Percentiles rank a stretch among this genome's conserved stretches.
Evolutionary conservation across 2,329 filamentous ascomycete species (phyloP).

Genomic region (Penicillium sp.): DNA sequence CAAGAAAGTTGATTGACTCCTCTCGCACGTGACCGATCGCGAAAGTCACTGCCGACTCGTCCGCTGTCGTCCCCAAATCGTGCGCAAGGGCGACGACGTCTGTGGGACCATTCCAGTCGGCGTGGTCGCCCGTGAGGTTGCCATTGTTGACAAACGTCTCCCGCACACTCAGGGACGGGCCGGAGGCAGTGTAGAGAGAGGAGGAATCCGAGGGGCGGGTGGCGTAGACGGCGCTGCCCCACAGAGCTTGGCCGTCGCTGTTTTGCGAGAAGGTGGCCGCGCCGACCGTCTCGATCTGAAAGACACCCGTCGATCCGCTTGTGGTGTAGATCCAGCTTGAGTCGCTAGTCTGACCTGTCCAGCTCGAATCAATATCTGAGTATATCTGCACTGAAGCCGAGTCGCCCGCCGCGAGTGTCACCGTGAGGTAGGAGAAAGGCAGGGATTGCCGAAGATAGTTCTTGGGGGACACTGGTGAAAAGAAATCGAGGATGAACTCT

Average conservation of each 20-base stretch:
- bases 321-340: constrained; percentile 27
- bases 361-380: constrained; percentile 44
- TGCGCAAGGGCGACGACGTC: constrained; percentile 39
- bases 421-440: constrained; percentile 46
- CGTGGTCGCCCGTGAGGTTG: constrained; percentile 24
- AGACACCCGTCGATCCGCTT: constrained; percentile 31
- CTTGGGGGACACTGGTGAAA: constrained; percentile 45
- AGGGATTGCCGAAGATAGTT: constrained; percentile 44
- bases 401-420: constrained; percentile 31
- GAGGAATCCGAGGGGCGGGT: constrained; percentile 29
- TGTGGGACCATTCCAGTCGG: constrained; percentile 28
- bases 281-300: constrained; percentile 31
- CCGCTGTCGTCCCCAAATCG: constrained; percentile 34
- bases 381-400: constrained; percentile 40
- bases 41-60: constrained; percentile 36
- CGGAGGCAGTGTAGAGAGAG: constrained; percentile 31
- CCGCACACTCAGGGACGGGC: constrained; percentile 27
- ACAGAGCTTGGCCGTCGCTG: constrained; percentile 37
- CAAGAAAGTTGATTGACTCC: constrained; percentile 41
- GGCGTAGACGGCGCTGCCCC: constrained; percentile 44
- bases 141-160: constrained; percentile 36
- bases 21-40: constrained; percentile 42
- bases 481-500: constrained; percentile 43
- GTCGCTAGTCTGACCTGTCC: constrained; percentile 37
- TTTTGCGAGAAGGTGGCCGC: constrained; percentile 35